These are phyloP conservation scores for Aspergillus sclerotiicarbonarius DNA, from an alignment of 495 filamentous ascomycete genomes.

Conservation along the genomic window DNA sequence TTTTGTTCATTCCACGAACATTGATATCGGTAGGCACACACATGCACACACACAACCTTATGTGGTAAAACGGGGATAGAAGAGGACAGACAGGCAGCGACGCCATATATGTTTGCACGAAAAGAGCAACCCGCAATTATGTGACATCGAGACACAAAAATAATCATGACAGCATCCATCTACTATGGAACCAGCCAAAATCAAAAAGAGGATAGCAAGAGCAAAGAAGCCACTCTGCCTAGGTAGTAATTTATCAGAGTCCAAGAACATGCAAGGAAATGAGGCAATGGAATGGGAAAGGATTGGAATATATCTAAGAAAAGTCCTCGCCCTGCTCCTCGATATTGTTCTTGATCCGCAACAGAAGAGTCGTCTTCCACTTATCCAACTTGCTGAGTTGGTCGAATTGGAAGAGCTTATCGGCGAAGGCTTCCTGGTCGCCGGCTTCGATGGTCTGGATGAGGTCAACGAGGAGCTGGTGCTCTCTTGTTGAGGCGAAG, in stretches of 20 bases:
- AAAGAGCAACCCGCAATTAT: neutral
- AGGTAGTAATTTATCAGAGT: constrained; percentile 1
- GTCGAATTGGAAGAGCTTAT: constrained; percentile 83
- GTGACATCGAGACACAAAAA: neutral
- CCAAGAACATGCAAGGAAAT: constrained; percentile 3
- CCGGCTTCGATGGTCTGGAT: constrained; percentile 65
- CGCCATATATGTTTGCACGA: neutral
- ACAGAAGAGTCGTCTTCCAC: constrained; percentile 88
- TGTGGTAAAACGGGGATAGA: neutral
- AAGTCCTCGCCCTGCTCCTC: constrained; percentile 75
- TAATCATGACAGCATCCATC: neutral
- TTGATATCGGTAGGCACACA: neutral
- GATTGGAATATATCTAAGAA: constrained; percentile 43
- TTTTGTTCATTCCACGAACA: neutral
- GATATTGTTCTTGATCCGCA: constrained; percentile 79
- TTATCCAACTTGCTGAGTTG: constrained; percentile 89
- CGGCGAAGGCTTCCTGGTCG: constrained; percentile 76
- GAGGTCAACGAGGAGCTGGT: constrained; percentile 74
- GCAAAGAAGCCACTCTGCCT: neutral
- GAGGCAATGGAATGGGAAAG: constrained; percentile 20
- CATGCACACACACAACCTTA: neutral
- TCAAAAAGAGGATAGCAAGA: neutral
- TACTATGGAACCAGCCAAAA: constrained; percentile 1
- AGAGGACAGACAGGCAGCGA: neutral
- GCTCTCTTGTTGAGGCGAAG: constrained; percentile 73